phyloP scores from a whole-genome alignment of 208 protist species.

The Leishmania mexicana region DNA sequence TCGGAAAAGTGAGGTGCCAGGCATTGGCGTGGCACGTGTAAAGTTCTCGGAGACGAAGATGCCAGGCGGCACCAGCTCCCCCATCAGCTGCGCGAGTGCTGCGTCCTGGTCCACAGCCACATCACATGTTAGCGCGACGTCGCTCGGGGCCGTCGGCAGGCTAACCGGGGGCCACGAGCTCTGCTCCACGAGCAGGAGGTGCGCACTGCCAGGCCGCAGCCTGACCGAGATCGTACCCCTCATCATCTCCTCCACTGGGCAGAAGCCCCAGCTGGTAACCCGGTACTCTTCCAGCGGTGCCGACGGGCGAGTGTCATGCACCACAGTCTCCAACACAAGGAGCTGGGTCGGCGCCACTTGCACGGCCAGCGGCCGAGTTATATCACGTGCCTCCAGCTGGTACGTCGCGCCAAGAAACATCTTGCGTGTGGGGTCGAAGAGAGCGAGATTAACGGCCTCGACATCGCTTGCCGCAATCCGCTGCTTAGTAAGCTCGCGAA shows the following conservation, averaged over 20 bases:
- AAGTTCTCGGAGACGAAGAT: slow-evolving; percentile 82
- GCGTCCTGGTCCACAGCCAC: slow-evolving; percentile 42
- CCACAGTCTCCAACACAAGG: slow-evolving; percentile 74
- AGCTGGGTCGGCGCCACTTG: slow-evolving; percentile 50
- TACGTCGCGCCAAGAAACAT: slow-evolving; percentile 81
- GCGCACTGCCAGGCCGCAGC: slow-evolving; percentile 71
- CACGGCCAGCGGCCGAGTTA: slow-evolving; percentile 59
- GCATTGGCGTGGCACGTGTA: slow-evolving; percentile 49
- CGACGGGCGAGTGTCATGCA: slow-evolving; percentile 35
- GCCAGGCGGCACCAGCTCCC: slow-evolving; percentile 75
- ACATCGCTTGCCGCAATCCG: slow-evolving; percentile 25
- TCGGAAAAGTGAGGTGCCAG: slow-evolving; percentile 52
- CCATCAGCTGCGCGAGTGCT: slow-evolving; percentile 52
- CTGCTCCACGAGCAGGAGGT: slow-evolving; percentile 66
- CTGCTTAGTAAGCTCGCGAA: slow-evolving; percentile 33
- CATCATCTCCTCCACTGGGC: slow-evolving; percentile 39
- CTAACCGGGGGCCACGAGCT: slow-evolving; percentile 56
- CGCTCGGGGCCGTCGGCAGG: slow-evolving; percentile 27
- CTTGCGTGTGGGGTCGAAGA: slow-evolving; percentile 60
- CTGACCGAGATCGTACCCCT: slow-evolving; percentile 9
- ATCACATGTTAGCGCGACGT: slow-evolving; percentile 37
- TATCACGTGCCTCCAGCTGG: slow-evolving; percentile 29
- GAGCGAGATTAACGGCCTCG: slow-evolving; percentile 64
- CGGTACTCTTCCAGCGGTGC: slow-evolving; percentile 45
- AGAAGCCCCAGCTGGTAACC: slow-evolving; percentile 68